Conservation (phyloP, 345 rosid species). For the Nephelium lappaceum region DNA sequence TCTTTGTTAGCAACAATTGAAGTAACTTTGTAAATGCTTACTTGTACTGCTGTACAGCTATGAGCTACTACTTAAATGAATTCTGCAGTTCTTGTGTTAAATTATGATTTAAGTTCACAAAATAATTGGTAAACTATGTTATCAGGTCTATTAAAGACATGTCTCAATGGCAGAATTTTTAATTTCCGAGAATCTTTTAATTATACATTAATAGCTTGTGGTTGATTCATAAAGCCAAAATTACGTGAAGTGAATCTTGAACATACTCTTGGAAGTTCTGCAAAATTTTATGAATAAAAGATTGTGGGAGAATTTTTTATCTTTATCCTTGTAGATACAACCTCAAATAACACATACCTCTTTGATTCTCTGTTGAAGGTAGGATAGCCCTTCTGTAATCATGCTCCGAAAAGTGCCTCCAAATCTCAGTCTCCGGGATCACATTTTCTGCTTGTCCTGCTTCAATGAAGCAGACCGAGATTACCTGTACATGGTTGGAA, state of each 20-base stretch:
- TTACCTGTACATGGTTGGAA: constrained; percentile 9
- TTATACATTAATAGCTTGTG: neutral
- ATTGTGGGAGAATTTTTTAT: neutral
- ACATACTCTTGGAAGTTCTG: neutral
- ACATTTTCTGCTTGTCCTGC: constrained; percentile 50
- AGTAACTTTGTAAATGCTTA: neutral
- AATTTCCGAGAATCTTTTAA: neutral
- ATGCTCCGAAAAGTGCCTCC: constrained; percentile 58
- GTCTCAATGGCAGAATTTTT: neutral
- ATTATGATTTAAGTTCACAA: neutral
- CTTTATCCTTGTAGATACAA: neutral
- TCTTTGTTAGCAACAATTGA: neutral
- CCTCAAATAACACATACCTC: constrained; percentile 35
- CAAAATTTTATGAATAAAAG: neutral
- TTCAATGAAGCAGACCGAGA: constrained; percentile 44
- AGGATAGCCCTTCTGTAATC: constrained; percentile 41
- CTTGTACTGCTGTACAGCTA: neutral
- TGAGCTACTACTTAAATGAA: neutral
- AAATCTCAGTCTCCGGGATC: constrained; percentile 48
- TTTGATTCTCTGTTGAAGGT: constrained; percentile 44
- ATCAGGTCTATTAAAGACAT: neutral
- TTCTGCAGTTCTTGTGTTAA: neutral
- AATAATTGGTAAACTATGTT: neutral
- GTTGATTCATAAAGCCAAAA: neutral
- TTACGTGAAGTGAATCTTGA: neutral